phyloP scores from a whole-genome alignment of 228 moss, liverwort and hornwort species.

The Sphagnum magellanicum region DNA sequence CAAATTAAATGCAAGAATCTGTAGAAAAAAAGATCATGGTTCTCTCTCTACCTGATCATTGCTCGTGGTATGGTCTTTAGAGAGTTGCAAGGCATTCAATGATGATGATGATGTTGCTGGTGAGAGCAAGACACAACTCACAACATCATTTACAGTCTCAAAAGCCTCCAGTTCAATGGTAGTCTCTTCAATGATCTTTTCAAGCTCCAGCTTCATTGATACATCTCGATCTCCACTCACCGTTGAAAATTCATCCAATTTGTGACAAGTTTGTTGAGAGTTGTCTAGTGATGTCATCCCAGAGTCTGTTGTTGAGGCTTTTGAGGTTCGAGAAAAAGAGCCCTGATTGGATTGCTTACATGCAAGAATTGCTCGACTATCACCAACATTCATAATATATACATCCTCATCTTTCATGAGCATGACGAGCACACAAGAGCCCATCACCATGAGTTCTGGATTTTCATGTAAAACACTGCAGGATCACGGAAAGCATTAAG shows the following conservation, averaged over 20 bases:
- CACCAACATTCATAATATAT: conserved; percentile 52
- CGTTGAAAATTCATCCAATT: conserved; percentile 41
- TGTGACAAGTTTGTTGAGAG: conserved; percentile 39
- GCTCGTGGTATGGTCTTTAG: conserved; percentile 92
- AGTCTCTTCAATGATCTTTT: conserved; percentile 95
- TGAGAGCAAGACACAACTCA: conserved; percentile 17
- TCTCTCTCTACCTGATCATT: conserved; percentile 63
- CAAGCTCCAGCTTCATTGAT: conserved; percentile 77
- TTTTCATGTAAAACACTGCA: conserved; percentile 14
- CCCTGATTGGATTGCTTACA: conserved; percentile 15
- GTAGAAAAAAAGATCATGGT: no score
- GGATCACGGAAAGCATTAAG: neutral
- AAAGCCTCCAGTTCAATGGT: conserved; percentile 83
- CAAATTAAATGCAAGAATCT: no score
- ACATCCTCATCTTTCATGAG: conserved; percentile 51
- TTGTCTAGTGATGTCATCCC: conserved; percentile 39
- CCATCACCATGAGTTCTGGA: conserved; percentile 44
- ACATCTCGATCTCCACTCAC: conserved; percentile 75
- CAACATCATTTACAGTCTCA: conserved; percentile 59
- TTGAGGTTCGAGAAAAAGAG: conserved; percentile 41
- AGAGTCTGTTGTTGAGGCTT: conserved; percentile 14
- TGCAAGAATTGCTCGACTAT: conserved; percentile 42
- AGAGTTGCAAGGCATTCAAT: conserved; percentile 92
- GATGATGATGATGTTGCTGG: conserved; percentile 51
- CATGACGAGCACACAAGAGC: conserved; percentile 50